Base-by-base conservation (phyloP, 2,329 filamentous ascomycete species). In the Arthrobotrys sphaeroides region DNA sequence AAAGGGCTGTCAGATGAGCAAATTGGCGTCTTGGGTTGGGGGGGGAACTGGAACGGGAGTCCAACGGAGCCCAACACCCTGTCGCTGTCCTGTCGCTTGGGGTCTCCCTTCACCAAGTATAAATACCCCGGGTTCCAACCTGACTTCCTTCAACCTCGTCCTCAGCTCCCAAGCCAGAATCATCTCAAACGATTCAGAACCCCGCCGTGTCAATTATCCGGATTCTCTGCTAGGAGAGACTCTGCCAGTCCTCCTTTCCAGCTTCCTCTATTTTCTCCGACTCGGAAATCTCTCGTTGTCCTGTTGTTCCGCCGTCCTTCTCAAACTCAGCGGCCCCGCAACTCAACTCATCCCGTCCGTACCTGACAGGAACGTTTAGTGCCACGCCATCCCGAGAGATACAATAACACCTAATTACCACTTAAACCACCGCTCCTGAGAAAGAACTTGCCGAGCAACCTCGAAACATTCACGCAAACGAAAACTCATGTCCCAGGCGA, bases 281-380 rank as follows among this genome's bases (percentile, higher is more conserved):
- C 22, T 18, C 42, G n/a, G 20, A 16, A 31, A 16, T 49, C 28
- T 57, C 12, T 62, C 36, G 31, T 60, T 47, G n/a, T n/a, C n/a
- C n/a, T n/a, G 53, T 61, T 74, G 64, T 75, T 64, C 36, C 65
- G 64, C 31, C 26, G 20, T 42, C 51, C 42, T 6, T 53, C 22
- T n/a, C 36, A 53, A 57, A 33, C 38, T 49, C 16, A 31, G 36
- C 36, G n/a, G n/a, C 38, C 45, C 55, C 64, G 45, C 72, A 69
- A 75, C 70, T 53, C 72, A 69, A 75, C 70, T 53, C 72, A 75
- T 75, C 53, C 72, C 64, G 72, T 75, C 72, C 64, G 72, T 75
- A 68, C 72, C 64, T 75, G 69, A 61, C 69, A 73, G 68, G 45
- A 61, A 45, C 59, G 59, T 64, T n/a, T 53, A 66, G 47, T 42